These are phyloP conservation scores for Suillus fuscotomentosus DNA, from an alignment of 768 basidiomycete species.

Conservation along the genomic window DNA sequence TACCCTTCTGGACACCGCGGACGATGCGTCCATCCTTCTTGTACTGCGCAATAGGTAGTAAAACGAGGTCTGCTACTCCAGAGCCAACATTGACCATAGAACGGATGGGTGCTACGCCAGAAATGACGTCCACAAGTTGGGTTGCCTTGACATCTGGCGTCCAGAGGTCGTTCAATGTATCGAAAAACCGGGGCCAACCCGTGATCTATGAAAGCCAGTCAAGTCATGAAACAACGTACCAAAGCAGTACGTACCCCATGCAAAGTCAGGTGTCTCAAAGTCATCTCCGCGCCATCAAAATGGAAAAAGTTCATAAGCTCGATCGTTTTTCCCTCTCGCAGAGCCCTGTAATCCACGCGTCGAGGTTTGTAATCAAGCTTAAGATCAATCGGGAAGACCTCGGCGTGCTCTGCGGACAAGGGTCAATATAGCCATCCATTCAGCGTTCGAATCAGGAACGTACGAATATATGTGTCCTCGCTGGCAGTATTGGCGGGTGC, in stretches of 20 bases:
- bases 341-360: conserved; percentile 89
- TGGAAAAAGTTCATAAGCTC: conserved; percentile 99
- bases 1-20: conserved; percentile 91
- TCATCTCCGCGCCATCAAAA: conserved; percentile 99
- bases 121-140: conserved; percentile 94
- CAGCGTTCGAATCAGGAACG: conserved; percentile 23
- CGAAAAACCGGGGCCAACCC: conserved; percentile 88
- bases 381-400: conserved; percentile 91
- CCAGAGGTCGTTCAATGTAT: conserved; percentile 96
- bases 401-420: conserved; percentile 70
- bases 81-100: conserved; percentile 97
- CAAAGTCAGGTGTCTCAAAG: conserved; percentile 86
- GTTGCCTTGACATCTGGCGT: conserved; percentile 99
- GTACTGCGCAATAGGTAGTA: conserved; percentile 96
- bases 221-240: conserved; percentile 3
- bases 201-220: conserved; percentile 57
- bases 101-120: conserved; percentile 93
- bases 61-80: conserved; percentile 92
- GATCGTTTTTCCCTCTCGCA: conserved; percentile 88
- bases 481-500: conserved; percentile 31
- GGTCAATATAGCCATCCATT: conserved; percentile 9
- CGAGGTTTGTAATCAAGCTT: conserved; percentile 99
- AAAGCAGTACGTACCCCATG: conserved; percentile 66
- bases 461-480: conserved; percentile 74
- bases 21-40: conserved; percentile 93